Conservation (phyloP, 1,139 yeast genomes). For the Debaryomyces coudertii region DNA sequence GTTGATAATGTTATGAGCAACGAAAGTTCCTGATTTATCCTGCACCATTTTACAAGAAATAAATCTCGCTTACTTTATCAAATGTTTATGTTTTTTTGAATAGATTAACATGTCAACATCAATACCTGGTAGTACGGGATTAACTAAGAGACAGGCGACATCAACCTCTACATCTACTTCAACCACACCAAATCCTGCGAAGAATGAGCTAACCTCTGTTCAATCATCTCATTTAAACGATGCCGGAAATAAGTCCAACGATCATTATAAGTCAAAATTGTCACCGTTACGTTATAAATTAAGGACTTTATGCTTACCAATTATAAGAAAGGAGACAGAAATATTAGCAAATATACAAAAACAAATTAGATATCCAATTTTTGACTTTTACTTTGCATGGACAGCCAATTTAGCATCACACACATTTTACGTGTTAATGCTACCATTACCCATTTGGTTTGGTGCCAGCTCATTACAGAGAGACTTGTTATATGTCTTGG, state of each 20-base stretch:
- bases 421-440: constrained; percentile 85
- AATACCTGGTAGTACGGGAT: background rate
- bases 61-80: constrained; percentile 1
- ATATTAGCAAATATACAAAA: constrained; percentile 61
- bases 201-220: constrained; percentile 4
- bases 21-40: background rate
- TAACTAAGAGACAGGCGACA: background rate
- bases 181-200: constrained; percentile 4
- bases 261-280: constrained; percentile 65
- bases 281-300: constrained; percentile 60
- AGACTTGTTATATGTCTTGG: constrained; percentile 75
- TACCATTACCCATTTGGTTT: constrained; percentile 86
- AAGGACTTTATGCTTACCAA: constrained; percentile 59
- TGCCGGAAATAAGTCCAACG: constrained; percentile 72
- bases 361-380: constrained; percentile 47
- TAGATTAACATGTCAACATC: constrained; percentile 1
- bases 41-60: background rate
- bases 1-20: background rate
- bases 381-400: constrained; percentile 83
- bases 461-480: constrained; percentile 65
- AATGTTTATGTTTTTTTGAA: background rate
- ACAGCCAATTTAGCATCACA: constrained; percentile 92
- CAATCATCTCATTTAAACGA: constrained; percentile 33
- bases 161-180: background rate
- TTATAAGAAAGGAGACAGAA: constrained; percentile 69